Evolutionary conservation across 169 alveolate genomes (phyloP).

Genomic region (Plasmodium cynomolgi): DNA sequence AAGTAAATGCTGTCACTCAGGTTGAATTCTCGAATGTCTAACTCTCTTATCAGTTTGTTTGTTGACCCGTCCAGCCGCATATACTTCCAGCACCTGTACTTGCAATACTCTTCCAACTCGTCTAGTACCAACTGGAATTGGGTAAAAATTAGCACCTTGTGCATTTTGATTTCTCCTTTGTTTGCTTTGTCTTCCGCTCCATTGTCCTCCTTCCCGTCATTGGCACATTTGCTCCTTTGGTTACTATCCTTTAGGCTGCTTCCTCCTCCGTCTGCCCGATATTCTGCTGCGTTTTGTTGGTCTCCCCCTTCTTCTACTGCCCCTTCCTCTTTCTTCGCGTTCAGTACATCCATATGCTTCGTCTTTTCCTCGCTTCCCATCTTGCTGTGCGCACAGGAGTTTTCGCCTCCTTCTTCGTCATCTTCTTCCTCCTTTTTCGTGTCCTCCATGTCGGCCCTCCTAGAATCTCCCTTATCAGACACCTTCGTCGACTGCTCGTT

Average conservation of each 20-base stretch:
- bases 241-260: neutral
- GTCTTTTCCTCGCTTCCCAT: neutral
- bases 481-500: constrained; percentile 30
- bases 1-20: constrained; percentile 85
- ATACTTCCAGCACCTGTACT: constrained; percentile 91
- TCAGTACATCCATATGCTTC: neutral
- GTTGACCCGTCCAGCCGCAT: constrained; percentile 93
- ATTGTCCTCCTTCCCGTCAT: neutral
- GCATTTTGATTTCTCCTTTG: constrained; percentile 79
- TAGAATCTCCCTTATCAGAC: constrained; percentile 45
- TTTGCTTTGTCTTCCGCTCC: neutral
- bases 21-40: constrained; percentile 92
- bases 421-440: constrained; percentile 28
- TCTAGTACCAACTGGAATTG: constrained; percentile 92
- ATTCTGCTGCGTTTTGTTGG: neutral
- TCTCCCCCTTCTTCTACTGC: constrained; percentile 5
- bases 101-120: constrained; percentile 91
- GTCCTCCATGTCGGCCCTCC: constrained; percentile 1
- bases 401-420: constrained; percentile 2
- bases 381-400: neutral
- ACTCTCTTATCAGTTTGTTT: constrained; percentile 90
- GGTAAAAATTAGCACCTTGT: constrained; percentile 90
- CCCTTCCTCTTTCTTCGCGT: neutral
- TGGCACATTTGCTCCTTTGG: neutral
- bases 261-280: neutral